Conservation (phyloP, 2,329 filamentous ascomycete species). For the Calonectria ilicicola region DNA sequence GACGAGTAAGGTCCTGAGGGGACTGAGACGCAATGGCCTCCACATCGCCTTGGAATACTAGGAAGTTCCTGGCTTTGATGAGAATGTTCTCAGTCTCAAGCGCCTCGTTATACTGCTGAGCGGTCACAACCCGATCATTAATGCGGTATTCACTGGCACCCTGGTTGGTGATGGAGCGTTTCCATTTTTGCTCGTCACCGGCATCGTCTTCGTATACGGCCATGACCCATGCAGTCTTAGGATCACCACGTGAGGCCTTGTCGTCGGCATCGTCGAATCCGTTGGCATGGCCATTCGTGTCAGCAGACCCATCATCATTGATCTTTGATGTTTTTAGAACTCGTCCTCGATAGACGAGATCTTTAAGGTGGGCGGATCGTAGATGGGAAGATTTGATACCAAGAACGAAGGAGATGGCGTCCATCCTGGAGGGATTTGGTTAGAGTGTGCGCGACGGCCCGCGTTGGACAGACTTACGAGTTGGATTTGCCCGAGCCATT, state of each 20-base stretch:
- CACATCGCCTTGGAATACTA: conserved; percentile 98
- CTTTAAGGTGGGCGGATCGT: conserved; percentile 91
- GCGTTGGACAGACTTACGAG: conserved; percentile 70
- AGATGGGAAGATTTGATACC: conserved; percentile 99
- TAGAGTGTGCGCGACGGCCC: not conserved
- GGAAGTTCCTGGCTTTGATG: conserved; percentile 97
- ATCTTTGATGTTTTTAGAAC: conserved; percentile 93
- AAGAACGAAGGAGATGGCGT: conserved; percentile 98
- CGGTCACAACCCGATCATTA: conserved; percentile 90
- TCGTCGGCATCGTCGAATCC: conserved; percentile 72
- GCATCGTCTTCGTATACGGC: conserved; percentile 98
- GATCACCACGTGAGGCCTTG: conserved; percentile 80
- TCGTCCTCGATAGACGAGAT: conserved; percentile 95
- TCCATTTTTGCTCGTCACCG: conserved; percentile 95
- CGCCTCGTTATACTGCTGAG: conserved; percentile 92
- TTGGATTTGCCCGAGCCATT: conserved; percentile 99
- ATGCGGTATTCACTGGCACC: conserved; percentile 97
- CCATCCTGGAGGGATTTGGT: conserved; percentile 75
- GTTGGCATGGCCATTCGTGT: conserved; percentile 71
- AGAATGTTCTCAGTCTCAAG: conserved; percentile 95
- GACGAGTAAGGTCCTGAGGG: conserved; percentile 88
- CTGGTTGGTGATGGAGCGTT: conserved; percentile 88
- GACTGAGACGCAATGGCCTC: conserved; percentile 97
- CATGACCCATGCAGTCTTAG: conserved; percentile 98
- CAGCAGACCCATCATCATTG: conserved; percentile 87